phyloP scores from a whole-genome alignment of 2,329 filamentous ascomycete species.

The Ophiostoma ulmi region DNA sequence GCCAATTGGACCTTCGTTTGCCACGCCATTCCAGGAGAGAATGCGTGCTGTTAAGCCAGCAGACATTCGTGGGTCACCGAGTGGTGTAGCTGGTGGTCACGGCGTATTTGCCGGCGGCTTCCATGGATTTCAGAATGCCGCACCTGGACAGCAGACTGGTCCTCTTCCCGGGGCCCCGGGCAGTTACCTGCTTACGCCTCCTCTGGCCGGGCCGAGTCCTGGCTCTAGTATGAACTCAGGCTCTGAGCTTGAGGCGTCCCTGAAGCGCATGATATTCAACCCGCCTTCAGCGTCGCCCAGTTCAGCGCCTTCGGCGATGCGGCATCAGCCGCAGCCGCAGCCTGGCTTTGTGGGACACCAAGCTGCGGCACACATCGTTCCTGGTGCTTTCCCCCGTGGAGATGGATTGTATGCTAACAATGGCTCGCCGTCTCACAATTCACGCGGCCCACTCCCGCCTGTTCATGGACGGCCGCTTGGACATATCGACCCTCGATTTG shows the following conservation, averaged over 20 bases:
- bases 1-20: slow-evolving; percentile 61
- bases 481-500: not conserved
- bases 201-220: not conserved
- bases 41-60: slow-evolving; percentile 50
- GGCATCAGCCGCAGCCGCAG: slow-evolving; percentile 10
- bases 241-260: not conserved
- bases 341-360: not conserved
- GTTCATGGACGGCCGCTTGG: not conserved
- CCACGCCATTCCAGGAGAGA: slow-evolving; percentile 59
- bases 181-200: slow-evolving; percentile 9
- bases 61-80: slow-evolving; percentile 24
- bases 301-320: not conserved
- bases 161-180: not conserved
- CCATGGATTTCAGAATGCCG: slow-evolving; percentile 19
- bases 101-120: not conserved
- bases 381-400: slow-evolving; percentile 31
- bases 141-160: slow-evolving; percentile 6
- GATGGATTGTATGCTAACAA: not conserved
- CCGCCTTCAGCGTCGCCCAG: not conserved
- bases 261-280: slow-evolving; percentile 11
- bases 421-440: not conserved
- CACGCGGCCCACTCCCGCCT: not conserved
- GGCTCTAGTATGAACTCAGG: not conserved
- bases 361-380: slow-evolving; percentile 23
- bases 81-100: not conserved